A percentile compares a stretch with the other conserved stretches of the same genome.
Conservation (phyloP, 2,329 filamentous ascomycete genomes). For the Nemania sp. region DNA sequence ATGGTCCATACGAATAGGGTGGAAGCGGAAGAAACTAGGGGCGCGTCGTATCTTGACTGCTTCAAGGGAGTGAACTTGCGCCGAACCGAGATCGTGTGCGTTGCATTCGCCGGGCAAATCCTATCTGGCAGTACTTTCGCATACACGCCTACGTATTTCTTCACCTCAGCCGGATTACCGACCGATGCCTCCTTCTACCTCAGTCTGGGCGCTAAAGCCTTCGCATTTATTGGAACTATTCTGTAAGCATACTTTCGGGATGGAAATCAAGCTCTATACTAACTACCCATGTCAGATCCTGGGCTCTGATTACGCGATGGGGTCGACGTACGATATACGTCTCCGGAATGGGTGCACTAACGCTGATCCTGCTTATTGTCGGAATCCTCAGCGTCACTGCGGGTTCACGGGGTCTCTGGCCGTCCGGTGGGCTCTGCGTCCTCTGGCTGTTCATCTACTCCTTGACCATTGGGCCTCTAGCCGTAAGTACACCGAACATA, state of each 20-base stretch:
- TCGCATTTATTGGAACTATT: constrained; percentile 45
- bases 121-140: constrained; percentile 43
- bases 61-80: constrained; percentile 50
- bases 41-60: constrained; percentile 51
- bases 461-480: constrained; percentile 51
- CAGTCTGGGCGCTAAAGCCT: constrained; percentile 41
- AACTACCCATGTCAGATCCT: constrained; percentile 42
- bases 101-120: constrained; percentile 42
- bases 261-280: background rate
- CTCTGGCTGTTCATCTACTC: constrained; percentile 51
- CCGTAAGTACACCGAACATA: constrained; percentile 39
- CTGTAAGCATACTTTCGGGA: constrained; percentile 35
- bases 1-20: constrained; percentile 50
- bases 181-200: constrained; percentile 39
- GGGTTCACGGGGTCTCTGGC: constrained; percentile 47
- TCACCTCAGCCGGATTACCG: constrained; percentile 42
- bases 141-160: constrained; percentile 46
- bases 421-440: constrained; percentile 47
- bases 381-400: constrained; percentile 47
- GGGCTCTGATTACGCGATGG: constrained; percentile 43
- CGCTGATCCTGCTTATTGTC: constrained; percentile 43
- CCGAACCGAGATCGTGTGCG: constrained; percentile 48
- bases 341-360: constrained; percentile 44
- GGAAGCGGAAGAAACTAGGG: constrained; percentile 45
- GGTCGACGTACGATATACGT: constrained; percentile 48